phyloP scores from a whole-genome alignment of 371 early-diverging fungal genomes.

The Gilbertella persicaria region DNA sequence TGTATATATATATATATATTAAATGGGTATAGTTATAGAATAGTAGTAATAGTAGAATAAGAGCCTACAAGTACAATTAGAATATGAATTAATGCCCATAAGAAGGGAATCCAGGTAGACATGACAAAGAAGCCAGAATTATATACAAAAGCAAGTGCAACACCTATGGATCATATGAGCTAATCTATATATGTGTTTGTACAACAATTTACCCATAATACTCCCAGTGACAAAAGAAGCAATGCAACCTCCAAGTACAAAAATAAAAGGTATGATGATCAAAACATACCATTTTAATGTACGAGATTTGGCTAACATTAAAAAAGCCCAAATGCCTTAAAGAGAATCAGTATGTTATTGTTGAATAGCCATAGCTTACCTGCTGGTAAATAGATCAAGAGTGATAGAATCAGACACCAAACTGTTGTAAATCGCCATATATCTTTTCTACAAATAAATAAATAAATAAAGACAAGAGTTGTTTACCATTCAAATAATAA shows the following conservation, averaged over 20 bases:
- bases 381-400: slow-evolving; percentile 47
- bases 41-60: slow-evolving; percentile 66
- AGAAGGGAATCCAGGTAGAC: slow-evolving; percentile 71
- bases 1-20: background rate
- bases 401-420: slow-evolving; percentile 49
- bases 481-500: slow-evolving; percentile 44
- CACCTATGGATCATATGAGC: slow-evolving; percentile 33
- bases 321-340: slow-evolving; percentile 49
- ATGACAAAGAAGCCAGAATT: slow-evolving; percentile 67
- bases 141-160: slow-evolving; percentile 62
- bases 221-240: slow-evolving; percentile 63
- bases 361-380: slow-evolving; percentile 21
- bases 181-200: background rate
- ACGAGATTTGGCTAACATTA: slow-evolving; percentile 53
- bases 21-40: slow-evolving; percentile 35
- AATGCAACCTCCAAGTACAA: slow-evolving; percentile 53
- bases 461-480: too few relatives aligned
- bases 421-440: slow-evolving; percentile 52
- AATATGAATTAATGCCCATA: slow-evolving; percentile 71
- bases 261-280: slow-evolving; percentile 50
- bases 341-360: background rate
- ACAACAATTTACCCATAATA: slow-evolving; percentile 51
- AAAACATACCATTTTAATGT: slow-evolving; percentile 54
- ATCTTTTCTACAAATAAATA: slow-evolving; percentile 20
- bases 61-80: slow-evolving; percentile 61